Evolutionary conservation across 805 yeast species (phyloP), one percentile per base, ranked within the genome.

Genomic region (Schwanniomyces polymorphus): DNA sequence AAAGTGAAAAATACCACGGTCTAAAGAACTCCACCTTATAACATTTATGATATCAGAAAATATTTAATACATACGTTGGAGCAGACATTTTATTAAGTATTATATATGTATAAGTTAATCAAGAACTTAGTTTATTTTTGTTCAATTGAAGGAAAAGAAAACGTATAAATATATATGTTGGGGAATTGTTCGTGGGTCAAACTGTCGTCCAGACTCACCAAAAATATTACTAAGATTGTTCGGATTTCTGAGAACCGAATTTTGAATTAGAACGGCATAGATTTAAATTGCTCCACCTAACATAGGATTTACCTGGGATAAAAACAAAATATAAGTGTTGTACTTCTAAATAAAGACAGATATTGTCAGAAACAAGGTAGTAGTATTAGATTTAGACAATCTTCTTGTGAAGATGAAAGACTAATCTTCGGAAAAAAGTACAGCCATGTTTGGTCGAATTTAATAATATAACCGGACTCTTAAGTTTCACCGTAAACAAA

Each of bases 11-110:
- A 26, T 23, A 38, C 40, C 40, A 38, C 40, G 40, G 40, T 38
- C 27, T 10, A 23, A 12, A 23, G n/a, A 5, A 3, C 18, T 38
- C 27, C 3, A 38, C 35, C 28, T 26, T 27, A 38, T 38, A 27
- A 12, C 21, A 25, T 16, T 14, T 18, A n/a, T 14, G 14, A 7
- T 16, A 8, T 5, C 21, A 37, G 33, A 38, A 17, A 16, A 11
- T 7, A 17, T 12, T 28, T 1, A 21, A 54, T 61, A 71, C 76
- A 55, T 71, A 71, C 76, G 70, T 67, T 57, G 76, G 75, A 64
- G 74, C 67, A 67, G 74, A 63, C 75, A 68, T 67, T 41, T 54
- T 48, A 38, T 40, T 38, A 28, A 26, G 21, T 29, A 23, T 26
- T 29, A 38, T 41, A 42, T 40, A 27, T 40, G 18, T 31, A 31